A percentile compares a stretch with the other conserved stretches of the same genome.
These are phyloP conservation scores for Gorgonomyces haynaldii DNA, from an alignment of 192 early-diverging fungal genomes.

Conservation along the genomic window DNA sequence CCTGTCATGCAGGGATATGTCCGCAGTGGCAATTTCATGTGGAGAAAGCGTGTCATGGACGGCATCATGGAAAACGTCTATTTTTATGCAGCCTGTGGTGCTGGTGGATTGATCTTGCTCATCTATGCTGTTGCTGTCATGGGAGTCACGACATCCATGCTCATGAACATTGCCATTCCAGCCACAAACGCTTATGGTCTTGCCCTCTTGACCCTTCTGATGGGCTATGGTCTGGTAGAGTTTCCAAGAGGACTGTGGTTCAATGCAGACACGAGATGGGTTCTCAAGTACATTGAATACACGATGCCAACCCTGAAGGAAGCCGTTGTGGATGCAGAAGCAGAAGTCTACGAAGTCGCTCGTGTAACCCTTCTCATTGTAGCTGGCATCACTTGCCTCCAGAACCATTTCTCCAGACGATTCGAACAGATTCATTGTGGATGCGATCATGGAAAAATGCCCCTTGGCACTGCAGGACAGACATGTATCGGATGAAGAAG, in stretches of 20 bases:
- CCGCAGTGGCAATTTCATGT: slow-evolving; percentile 75
- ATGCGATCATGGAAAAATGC: slow-evolving; percentile 50
- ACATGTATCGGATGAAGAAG: slow-evolving; percentile 9
- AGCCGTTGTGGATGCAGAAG: slow-evolving; percentile 65
- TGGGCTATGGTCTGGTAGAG: slow-evolving; percentile 88
- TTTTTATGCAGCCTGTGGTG: slow-evolving; percentile 64
- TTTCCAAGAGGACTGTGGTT: slow-evolving; percentile 81
- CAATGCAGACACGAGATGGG: slow-evolving; percentile 45
- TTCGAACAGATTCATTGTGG: slow-evolving; percentile 48
- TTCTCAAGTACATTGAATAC: slow-evolving; percentile 53
- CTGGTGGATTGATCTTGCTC: slow-evolving; percentile 56
- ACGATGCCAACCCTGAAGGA: slow-evolving; percentile 66
- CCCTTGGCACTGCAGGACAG: slow-evolving; percentile 28
- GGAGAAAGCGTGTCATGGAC: slow-evolving; percentile 52
- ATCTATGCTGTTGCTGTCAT: slow-evolving; percentile 54
- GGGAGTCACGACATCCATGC: not conserved
- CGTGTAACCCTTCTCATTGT: slow-evolving; percentile 12
- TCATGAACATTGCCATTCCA: slow-evolving; percentile 79
- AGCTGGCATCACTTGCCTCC: slow-evolving; percentile 31
- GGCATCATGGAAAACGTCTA: slow-evolving; percentile 70
- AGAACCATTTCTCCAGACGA: slow-evolving; percentile 23
- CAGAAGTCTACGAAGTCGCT: slow-evolving; percentile 61
- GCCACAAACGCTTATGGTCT: slow-evolving; percentile 91
- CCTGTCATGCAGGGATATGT: slow-evolving; percentile 77
- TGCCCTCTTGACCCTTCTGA: slow-evolving; percentile 71